A percentile compares a stretch with the other conserved stretches of the same genome.
Conservation (phyloP, 805 yeast genomes). For the Ogataea degrootiae region DNA sequence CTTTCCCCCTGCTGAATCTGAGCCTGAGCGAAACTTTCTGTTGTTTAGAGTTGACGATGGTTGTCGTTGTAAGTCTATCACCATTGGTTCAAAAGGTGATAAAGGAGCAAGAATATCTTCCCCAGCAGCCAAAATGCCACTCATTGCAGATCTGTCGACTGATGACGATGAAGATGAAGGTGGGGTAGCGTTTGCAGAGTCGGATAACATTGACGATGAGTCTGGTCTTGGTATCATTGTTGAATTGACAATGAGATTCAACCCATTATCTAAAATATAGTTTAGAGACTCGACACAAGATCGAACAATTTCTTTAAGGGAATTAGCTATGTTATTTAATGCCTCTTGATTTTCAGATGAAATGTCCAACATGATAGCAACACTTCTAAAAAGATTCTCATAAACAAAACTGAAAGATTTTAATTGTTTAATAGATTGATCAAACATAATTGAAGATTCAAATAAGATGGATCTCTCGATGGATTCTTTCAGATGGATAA, state of each 20-base stretch:
- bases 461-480: constrained; percentile 51
- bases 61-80: neutral
- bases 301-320: constrained; percentile 11
- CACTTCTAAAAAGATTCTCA: constrained; percentile 8
- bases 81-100: constrained; percentile 3
- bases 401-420: constrained; percentile 11
- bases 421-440: constrained; percentile 34
- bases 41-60: neutral
- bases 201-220: neutral
- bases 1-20: constrained; percentile 4
- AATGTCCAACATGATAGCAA: constrained; percentile 12
- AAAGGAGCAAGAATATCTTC: neutral
- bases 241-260: constrained; percentile 8
- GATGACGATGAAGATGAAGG: neutral
- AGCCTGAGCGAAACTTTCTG: neutral
- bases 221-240: constrained; percentile 1
- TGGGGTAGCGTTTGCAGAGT: neutral
- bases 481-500: constrained; percentile 40
- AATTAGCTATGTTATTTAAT: constrained; percentile 2
- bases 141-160: neutral
- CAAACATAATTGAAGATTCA: constrained; percentile 52
- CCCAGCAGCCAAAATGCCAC: too few relatives aligned
- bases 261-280: constrained; percentile 11
- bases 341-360: constrained; percentile 16
- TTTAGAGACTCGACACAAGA: constrained; percentile 11